Conservation (phyloP, 2,329 filamentous ascomycete genomes). For the Zarea fungicola region DNA sequence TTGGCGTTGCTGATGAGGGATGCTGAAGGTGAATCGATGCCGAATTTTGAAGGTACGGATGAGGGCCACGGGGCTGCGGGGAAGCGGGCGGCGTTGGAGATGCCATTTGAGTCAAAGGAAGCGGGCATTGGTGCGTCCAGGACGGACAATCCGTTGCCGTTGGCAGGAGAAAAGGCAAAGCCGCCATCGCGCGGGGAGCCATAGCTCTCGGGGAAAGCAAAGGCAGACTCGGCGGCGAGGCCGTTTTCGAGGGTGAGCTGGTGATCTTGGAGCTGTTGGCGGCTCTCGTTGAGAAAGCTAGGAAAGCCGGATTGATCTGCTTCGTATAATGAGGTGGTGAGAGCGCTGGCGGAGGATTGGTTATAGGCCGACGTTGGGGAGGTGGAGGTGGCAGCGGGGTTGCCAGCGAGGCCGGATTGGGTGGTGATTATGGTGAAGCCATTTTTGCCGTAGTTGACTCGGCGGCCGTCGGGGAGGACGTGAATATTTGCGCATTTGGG, state of each 20-base stretch:
- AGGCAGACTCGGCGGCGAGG: constrained; percentile 53
- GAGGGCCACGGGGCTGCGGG: constrained; percentile 75
- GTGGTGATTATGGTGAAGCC: constrained; percentile 59
- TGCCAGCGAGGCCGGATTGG: constrained; percentile 57
- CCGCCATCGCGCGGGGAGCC: constrained; percentile 83
- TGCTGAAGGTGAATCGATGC: constrained; percentile 76
- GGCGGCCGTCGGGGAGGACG: constrained; percentile 85
- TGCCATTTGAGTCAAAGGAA: constrained; percentile 93
- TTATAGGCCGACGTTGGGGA: constrained; percentile 35
- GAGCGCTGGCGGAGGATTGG: constrained; percentile 56
- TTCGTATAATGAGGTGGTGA: constrained; percentile 54
- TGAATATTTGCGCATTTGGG: constrained; percentile 97
- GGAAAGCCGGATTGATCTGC: constrained; percentile 34
- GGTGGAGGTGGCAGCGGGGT: constrained; percentile 47
- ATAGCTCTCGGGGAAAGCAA: constrained; percentile 58
- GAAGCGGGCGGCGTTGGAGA: constrained; percentile 84
- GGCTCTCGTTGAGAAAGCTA: constrained; percentile 37
- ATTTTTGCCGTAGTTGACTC: constrained; percentile 75
- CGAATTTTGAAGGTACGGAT: constrained; percentile 88
- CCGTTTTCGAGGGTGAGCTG: constrained; percentile 51
- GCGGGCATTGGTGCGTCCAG: constrained; percentile 88
- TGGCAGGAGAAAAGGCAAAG: constrained; percentile 73
- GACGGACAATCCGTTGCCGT: constrained; percentile 71
- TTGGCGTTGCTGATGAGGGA: constrained; percentile 58
- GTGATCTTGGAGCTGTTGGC: constrained; percentile 38